Evolutionary conservation across 345 rosid species (phyloP), one percentile per base, ranked within the genome.

Genomic region (Corymbia maculata): DNA sequence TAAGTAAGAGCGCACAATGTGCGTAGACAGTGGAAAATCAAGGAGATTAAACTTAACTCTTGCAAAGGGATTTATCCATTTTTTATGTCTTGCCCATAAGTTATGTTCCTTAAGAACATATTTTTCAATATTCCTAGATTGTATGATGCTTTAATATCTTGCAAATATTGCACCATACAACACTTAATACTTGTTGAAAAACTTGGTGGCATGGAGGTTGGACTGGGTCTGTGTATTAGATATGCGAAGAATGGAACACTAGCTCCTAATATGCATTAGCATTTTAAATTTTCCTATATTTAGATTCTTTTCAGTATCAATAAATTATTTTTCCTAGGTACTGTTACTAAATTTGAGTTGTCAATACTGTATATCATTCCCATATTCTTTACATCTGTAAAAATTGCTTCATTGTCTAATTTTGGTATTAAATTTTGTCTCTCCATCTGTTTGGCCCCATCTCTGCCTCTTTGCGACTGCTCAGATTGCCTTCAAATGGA

Each of bases 401-500:
- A n/a, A 85, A n/a, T 85, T 52, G 59, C 28, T 85, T 51, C 16
- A 6, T n/a, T 13, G 2, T 75, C 84, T 36, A 89, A 55, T 88
- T 61, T 32, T 51, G 85, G n/a, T 79, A 47, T 75, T 50, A 4
- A 28, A 68, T 52, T 79, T 26, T 50, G 52, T 70, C 84, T 51
- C 88, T n/a, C 45, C 30, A 13, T 84, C 79, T 89, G 17, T 51
- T n/a, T 89, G 59, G 49, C 50, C 45, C 75, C 16, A 50, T 3
- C 28, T 86, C 57, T 59, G 57, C 87, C 87, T 86, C 53, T 51
- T 86, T 47, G 15, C 70, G 9, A 87, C 49, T 66, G 24, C 86
- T 86, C 94, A 95, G 99, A 89, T 91, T 91, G 90, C 94, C 92
- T 8, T 75, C 91, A 9, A 91, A 88, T 89, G 97, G 96, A 91